phyloP scores from a whole-genome alignment of 2,329 filamentous ascomycete genomes.

The Anthostomella pinea region DNA sequence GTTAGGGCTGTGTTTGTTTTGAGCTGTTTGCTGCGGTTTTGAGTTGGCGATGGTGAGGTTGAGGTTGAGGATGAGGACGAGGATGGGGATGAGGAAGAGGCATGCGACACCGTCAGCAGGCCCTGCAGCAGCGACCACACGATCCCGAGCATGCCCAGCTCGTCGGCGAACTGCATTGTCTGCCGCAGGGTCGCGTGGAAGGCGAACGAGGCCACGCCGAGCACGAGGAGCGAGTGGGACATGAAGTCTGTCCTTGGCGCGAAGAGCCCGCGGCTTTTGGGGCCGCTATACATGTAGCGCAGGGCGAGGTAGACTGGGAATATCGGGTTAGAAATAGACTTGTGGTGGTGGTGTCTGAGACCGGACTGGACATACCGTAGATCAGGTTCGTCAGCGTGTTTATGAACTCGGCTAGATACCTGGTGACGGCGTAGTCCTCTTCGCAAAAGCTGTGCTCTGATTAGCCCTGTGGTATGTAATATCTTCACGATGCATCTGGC shows the following conservation, averaged over 20 bases:
- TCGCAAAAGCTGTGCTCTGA: constrained; percentile 34
- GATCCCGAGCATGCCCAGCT: constrained; percentile 57
- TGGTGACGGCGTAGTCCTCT: constrained; percentile 52
- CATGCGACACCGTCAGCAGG: constrained; percentile 43
- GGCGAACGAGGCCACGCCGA: constrained; percentile 41
- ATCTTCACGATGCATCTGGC: background rate
- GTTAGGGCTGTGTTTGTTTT: too few relatives aligned
- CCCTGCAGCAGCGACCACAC: constrained; percentile 51
- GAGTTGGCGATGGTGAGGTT: constrained; percentile 38
- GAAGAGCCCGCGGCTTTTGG: constrained; percentile 30
- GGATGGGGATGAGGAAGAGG: constrained; percentile 30
- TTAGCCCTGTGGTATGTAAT: background rate
- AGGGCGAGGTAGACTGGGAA: constrained; percentile 41
- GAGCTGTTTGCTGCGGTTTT: too few relatives aligned
- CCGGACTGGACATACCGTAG: constrained; percentile 39
- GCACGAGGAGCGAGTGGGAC: constrained; percentile 38
- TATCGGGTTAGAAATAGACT: background rate
- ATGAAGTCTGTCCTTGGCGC: constrained; percentile 38
- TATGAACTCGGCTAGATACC: constrained; percentile 51
- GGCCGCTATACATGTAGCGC: constrained; percentile 35
- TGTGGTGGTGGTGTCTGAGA: background rate
- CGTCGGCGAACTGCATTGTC: constrained; percentile 47
- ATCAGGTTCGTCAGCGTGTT: constrained; percentile 51
- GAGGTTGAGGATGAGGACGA: constrained; percentile 37
- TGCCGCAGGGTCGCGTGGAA: constrained; percentile 46